phyloP scores from a whole-genome alignment of 75 land plant species.

The Isoetes taiwanensis region DNA sequence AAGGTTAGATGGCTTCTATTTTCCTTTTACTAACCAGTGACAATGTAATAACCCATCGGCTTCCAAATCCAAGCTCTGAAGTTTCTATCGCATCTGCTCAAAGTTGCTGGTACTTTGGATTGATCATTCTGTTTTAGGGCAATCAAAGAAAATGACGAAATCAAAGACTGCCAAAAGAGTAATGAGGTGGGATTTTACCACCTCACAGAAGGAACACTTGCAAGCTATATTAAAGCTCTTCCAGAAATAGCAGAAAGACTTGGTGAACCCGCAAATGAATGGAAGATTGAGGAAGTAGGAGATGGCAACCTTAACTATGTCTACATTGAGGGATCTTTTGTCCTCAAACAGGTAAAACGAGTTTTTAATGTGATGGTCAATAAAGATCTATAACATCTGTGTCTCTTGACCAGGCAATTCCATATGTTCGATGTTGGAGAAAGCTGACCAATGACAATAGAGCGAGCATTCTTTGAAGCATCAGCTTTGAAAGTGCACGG shows the following conservation, averaged over 20 bases:
- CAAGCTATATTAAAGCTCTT: slow-evolving; percentile 9
- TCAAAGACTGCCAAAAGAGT: no score
- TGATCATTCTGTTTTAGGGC: no score
- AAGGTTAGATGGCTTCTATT: no score
- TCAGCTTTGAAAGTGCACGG: slow-evolving; percentile 58
- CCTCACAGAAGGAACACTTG: slow-evolving; percentile 9
- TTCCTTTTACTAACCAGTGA: no score
- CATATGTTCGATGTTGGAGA: slow-evolving; percentile 91
- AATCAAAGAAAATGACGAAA: no score
- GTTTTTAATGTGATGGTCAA: neutral
- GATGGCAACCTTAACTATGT: slow-evolving; percentile 84
- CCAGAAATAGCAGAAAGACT: slow-evolving; percentile 12
- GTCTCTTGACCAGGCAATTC: slow-evolving; percentile 46
- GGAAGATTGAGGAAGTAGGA: slow-evolving; percentile 10
- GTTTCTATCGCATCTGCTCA: no score
- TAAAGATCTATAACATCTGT: neutral
- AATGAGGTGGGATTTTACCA: slow-evolving; percentile 12
- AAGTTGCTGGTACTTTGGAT: no score
- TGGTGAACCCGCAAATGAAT: slow-evolving; percentile 14
- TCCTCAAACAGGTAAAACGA: slow-evolving; percentile 60
- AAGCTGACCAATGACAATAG: slow-evolving; percentile 90
- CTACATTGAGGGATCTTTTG: slow-evolving; percentile 67
- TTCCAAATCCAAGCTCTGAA: no score
- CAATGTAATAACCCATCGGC: no score
- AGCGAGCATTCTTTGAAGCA: slow-evolving; percentile 88